Evolutionary conservation across 805 yeast species (phyloP), one percentile per base, ranked within the genome.

Genomic region (Dipodascopsis uninucleata): DNA sequence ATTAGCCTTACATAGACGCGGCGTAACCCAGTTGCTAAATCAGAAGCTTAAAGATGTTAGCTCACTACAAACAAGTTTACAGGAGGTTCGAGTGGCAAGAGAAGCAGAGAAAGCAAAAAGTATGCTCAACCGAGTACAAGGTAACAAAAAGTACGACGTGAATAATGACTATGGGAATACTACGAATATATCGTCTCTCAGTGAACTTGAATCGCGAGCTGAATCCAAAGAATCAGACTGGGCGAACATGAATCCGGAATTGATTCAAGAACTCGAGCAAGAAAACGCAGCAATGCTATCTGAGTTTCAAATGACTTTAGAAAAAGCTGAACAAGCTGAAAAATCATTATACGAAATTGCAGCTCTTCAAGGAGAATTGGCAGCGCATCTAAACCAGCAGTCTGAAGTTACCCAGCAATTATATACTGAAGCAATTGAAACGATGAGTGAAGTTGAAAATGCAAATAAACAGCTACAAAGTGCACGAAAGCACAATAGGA

Each of bases 381-480:
- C 85, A 9, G 70, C 80, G 43, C 95, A 89, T 60, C 69, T 88
- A 37, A 76, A 77, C 20, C 63, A 77, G 1, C 97, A 88, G 64
- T 78, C 82, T 4, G 82, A 82, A 41, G 80, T 77, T 60, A 82
- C 88, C 12, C 71, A 75, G 39, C 68, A 71, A 31, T 68, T 88
- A 51, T 63, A 79, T 37, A 82, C 80, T 47, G 80, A 80, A 49
- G 89, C 85, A 49, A 79, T 78, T 49, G 78, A 78, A 50, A 77
- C 85, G 1, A 76, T 78, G 43, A 57, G 71, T 5, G 87, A 88
- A 51, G 77, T 88, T 18, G 66, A 68, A 17, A 70, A 75, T 61
- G 96, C 96, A 26, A 88, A 87, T 63, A 70, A 72, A 50, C 81
- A 80, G 49, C 70, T 88, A 52, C 72, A 72, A 36, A 77, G 75